These are phyloP conservation scores for Shiraia sp. DNA, from an alignment of 2,329 filamentous ascomycete genomes.

Conservation along the genomic window DNA sequence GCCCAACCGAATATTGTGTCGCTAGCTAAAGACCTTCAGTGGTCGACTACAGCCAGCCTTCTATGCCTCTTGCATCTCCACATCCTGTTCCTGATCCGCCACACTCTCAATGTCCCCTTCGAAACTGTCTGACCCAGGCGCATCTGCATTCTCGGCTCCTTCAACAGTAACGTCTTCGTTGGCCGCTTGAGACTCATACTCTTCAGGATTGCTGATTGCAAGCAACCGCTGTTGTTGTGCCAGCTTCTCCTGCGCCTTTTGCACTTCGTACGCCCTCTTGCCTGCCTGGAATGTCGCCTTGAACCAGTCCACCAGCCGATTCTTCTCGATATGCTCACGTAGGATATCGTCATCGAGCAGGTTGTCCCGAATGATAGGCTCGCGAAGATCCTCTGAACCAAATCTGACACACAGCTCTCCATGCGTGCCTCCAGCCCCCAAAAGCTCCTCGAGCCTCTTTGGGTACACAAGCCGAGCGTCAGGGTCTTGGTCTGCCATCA, in stretches of 20 bases:
- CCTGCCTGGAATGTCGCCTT: slow-evolving; percentile 47
- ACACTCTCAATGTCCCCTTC: slow-evolving; percentile 31
- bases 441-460: slow-evolving; percentile 24
- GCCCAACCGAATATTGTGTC: slow-evolving; percentile 20
- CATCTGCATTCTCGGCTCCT: slow-evolving; percentile 10
- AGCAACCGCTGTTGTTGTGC: slow-evolving; percentile 12
- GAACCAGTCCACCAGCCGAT: slow-evolving; percentile 72
- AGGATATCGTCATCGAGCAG: slow-evolving; percentile 71
- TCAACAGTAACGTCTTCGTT: slow-evolving; percentile 4
- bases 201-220: not conserved
- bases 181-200: not conserved
- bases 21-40: slow-evolving; percentile 8
- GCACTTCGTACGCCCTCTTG: slow-evolving; percentile 34
- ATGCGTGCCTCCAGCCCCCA: slow-evolving; percentile 57
- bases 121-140: slow-evolving; percentile 19
- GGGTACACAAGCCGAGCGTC: slow-evolving; percentile 22
- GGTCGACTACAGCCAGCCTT: not conserved
- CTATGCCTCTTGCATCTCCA: slow-evolving; percentile 39
- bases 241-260: slow-evolving; percentile 20
- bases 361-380: slow-evolving; percentile 72
- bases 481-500: slow-evolving; percentile 12
- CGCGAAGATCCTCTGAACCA: slow-evolving; percentile 60
- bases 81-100: slow-evolving; percentile 27
- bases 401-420: slow-evolving; percentile 62
- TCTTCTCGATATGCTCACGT: slow-evolving; percentile 66